Percentiles rank a stretch among this genome's conserved stretches.
phyloP scores from a whole-genome alignment of 2,329 filamentous ascomycete genomes.

The Ceratocystis lukuohia region DNA sequence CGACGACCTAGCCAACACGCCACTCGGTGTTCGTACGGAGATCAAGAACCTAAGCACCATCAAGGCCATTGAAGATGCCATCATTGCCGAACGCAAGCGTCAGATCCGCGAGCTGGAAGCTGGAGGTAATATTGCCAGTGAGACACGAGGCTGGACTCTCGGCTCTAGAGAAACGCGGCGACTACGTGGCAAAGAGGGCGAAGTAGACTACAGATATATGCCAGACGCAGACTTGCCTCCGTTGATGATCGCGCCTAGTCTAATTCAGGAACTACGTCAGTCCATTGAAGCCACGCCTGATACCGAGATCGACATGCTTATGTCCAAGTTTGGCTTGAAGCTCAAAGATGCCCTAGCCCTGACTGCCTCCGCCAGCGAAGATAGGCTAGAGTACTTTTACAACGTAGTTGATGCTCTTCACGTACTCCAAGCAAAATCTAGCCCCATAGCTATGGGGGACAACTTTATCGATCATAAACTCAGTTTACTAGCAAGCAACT shows the following conservation, averaged over 20 bases:
- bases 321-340: conserved; percentile 52
- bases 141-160: conserved; percentile 87
- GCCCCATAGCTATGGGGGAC: conserved; percentile 21
- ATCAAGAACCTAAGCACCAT: conserved; percentile 96
- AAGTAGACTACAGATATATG: conserved; percentile 98
- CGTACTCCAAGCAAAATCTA: conserved; percentile 21
- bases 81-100: conserved; percentile 77
- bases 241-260: conserved; percentile 56
- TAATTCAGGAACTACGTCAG: conserved; percentile 49
- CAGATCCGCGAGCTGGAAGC: conserved; percentile 69
- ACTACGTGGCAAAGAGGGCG: conserved; percentile 84
- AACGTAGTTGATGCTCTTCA: conserved; percentile 43
- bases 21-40: conserved; percentile 75
- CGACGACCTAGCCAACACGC: conserved; percentile 25
- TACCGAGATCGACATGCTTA: conserved; percentile 48
- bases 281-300: conserved; percentile 64
- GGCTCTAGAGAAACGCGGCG: conserved; percentile 69
- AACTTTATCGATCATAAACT: conserved; percentile 26
- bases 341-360: conserved; percentile 74
- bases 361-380: conserved; percentile 62
- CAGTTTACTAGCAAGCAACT: conserved; percentile 43
- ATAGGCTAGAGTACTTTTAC: conserved; percentile 70
- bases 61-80: conserved; percentile 88
- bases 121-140: conserved; percentile 63
- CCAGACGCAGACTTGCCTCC: conserved; percentile 84